These are phyloP conservation scores for Xylaria scruposa DNA, from an alignment of 495 filamentous ascomycete genomes.

Conservation along the genomic window DNA sequence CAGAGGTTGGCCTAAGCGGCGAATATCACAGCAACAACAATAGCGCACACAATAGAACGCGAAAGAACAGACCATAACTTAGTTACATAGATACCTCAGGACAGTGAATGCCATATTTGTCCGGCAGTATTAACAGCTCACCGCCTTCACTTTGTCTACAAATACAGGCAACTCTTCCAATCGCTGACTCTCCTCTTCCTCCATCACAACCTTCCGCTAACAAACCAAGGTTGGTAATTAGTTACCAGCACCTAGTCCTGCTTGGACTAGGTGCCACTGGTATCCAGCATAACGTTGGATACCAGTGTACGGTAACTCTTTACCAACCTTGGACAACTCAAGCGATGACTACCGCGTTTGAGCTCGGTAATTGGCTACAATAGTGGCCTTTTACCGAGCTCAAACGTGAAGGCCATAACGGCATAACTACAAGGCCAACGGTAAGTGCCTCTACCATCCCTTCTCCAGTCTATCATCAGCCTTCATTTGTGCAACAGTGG, in stretches of 20 bases:
- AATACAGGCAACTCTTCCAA: neutral
- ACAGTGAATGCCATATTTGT: neutral
- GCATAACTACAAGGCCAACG: neutral
- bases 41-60: neutral
- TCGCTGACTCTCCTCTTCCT: neutral
- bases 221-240: constrained; percentile 1
- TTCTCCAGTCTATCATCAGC: neutral
- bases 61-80: neutral
- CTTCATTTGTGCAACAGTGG: neutral
- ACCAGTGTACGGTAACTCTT: neutral
- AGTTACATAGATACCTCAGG: neutral
- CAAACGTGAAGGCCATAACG: neutral
- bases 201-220: too few relatives aligned
- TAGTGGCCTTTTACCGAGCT: neutral
- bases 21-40: neutral
- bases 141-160: neutral
- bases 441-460: neutral
- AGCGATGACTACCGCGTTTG: neutral
- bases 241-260: constrained; percentile 3
- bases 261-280: neutral
- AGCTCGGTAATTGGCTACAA: neutral
- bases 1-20: neutral
- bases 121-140: neutral
- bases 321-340: neutral
- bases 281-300: neutral